A percentile compares a stretch with the other conserved stretches of the same genome.
Conservation (phyloP, 345 rosid genomes). For the Rubroshorea leprosula region DNA sequence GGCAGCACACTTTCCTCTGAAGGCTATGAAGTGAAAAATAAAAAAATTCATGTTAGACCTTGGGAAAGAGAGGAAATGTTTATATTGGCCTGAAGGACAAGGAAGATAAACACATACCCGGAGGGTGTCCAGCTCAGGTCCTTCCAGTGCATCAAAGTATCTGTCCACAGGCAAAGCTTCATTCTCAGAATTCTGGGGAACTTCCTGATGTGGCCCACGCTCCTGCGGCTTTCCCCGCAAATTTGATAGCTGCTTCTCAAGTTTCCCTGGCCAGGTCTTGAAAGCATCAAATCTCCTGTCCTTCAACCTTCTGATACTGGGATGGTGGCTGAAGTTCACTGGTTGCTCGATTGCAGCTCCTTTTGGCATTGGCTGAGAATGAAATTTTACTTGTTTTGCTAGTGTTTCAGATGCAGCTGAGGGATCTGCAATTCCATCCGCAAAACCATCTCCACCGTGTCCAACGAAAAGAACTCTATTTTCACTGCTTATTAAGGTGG, state of each 20-base stretch:
- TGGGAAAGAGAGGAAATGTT: neutral
- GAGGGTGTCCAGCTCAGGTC: constrained; percentile 82
- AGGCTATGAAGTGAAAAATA: constrained; percentile 28
- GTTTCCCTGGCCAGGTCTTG: constrained; percentile 84
- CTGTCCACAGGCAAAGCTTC: constrained; percentile 64
- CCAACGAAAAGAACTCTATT: constrained; percentile 15
- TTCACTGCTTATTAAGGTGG: constrained; percentile 11
- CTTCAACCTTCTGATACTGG: constrained; percentile 23
- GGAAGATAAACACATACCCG: constrained; percentile 34
- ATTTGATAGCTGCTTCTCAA: constrained; percentile 67
- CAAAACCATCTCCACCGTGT: neutral
- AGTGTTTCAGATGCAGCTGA: constrained; percentile 4
- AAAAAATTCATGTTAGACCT: neutral
- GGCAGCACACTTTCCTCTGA: constrained; percentile 74
- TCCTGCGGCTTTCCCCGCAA: constrained; percentile 51
- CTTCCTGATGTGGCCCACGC: constrained; percentile 13
- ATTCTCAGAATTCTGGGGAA: constrained; percentile 26
- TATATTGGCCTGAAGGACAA: neutral
- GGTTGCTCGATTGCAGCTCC: constrained; percentile 23
- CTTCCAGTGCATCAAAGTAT: constrained; percentile 79
- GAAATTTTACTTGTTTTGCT: constrained; percentile 28
- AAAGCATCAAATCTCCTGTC: constrained; percentile 71
- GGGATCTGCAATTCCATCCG: constrained; percentile 18
- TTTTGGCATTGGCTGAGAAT: constrained; percentile 65
- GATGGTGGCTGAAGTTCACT: constrained; percentile 23